Evolutionary conservation across 768 basidiomycete species (phyloP).

Genomic region (Favolaschia claudopus): DNA sequence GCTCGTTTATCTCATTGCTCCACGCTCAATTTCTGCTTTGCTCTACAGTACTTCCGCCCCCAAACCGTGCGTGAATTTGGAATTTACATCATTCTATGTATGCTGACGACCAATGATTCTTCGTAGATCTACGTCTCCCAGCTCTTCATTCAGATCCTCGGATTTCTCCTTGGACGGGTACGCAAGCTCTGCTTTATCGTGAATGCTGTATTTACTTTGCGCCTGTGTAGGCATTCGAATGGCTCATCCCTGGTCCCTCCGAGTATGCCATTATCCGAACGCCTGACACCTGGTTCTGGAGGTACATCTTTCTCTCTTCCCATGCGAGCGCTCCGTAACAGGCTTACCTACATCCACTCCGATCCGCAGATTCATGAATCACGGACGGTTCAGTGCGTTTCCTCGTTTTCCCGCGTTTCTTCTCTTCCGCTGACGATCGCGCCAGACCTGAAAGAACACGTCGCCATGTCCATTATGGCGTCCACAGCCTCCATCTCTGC

Average conservation of each 20-base stretch:
- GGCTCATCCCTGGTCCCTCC: conserved; percentile 34
- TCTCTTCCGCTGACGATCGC: not conserved
- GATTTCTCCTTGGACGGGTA: conserved; percentile 52
- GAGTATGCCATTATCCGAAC: conserved; percentile 31
- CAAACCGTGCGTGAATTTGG: conserved; percentile 35
- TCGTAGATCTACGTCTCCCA: conserved; percentile 43
- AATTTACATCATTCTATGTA: not conserved
- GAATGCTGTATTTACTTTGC: not conserved
- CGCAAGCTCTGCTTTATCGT: not conserved
- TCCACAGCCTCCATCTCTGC: conserved; percentile 60
- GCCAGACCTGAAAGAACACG: conserved; percentile 55
- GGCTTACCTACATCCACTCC: not conserved
- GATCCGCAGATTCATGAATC: conserved; percentile 49
- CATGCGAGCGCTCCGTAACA: not conserved
- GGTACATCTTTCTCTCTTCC: no score
- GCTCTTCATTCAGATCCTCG: conserved; percentile 53
- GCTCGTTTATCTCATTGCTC: not conserved
- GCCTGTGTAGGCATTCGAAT: conserved; percentile 38
- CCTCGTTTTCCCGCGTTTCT: not conserved
- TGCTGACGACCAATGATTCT: not conserved
- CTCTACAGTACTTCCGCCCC: conserved; percentile 50
- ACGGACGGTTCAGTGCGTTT: conserved; percentile 59
- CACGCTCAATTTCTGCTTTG: conserved; percentile 9
- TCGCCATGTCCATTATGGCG: conserved; percentile 62
- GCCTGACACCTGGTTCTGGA: conserved; percentile 44